Conservation (phyloP, 2,329 filamentous ascomycete genomes). For the Pseudogymnoascus sp. region DNA sequence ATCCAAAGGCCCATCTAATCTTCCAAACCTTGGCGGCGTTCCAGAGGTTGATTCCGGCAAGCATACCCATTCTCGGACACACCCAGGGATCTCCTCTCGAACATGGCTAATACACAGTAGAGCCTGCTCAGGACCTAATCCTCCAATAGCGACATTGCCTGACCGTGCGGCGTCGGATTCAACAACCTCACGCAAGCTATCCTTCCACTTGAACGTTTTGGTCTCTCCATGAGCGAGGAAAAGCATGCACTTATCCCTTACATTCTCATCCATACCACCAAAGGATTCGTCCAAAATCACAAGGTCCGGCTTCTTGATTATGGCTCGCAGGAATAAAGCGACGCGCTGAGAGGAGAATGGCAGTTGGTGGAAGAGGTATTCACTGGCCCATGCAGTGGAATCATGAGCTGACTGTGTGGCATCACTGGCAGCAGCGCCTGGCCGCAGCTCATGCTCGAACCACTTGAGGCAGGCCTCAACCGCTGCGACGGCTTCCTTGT, state of each 20-base stretch:
- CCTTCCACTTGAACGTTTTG: conserved; percentile 29
- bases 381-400: conserved; percentile 54
- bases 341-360: conserved; percentile 79
- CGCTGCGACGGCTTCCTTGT: conserved; percentile 44
- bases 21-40: conserved; percentile 53
- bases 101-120: conserved; percentile 89
- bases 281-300: conserved; percentile 84
- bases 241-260: conserved; percentile 78
- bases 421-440: conserved; percentile 20
- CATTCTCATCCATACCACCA: conserved; percentile 70
- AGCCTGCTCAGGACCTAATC: conserved; percentile 64
- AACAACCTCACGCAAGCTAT: conserved; percentile 25
- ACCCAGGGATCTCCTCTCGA: conserved; percentile 79
- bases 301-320: conserved; percentile 73
- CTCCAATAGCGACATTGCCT: conserved; percentile 45
- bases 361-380: conserved; percentile 61
- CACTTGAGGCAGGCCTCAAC: conserved; percentile 65
- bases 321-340: conserved; percentile 71
- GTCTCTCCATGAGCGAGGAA: conserved; percentile 64
- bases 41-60: conserved; percentile 67
- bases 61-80: conserved; percentile 77
- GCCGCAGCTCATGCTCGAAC: conserved; percentile 71
- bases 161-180: conserved; percentile 39
- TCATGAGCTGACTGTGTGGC: conserved; percentile 12
- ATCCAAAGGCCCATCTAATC: conserved; percentile 52